Conservation (phyloP, 169 alveolate genomes). For the Plasmodium cynomolgi region DNA sequence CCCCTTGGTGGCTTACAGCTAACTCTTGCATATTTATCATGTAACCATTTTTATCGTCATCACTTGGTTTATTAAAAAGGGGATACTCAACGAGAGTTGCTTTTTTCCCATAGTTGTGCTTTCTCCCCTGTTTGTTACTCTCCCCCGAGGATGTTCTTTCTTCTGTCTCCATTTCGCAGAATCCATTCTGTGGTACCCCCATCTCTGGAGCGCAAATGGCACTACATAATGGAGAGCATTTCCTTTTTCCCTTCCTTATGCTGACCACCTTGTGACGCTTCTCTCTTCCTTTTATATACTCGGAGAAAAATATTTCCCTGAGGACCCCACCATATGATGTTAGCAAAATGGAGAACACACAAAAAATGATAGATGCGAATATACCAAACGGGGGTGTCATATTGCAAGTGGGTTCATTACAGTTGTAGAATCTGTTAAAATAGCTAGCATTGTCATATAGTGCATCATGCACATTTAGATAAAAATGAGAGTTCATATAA, state of each 20-base stretch:
- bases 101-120: neutral
- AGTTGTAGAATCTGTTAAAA: neutral
- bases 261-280: neutral
- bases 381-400: conserved; percentile 14
- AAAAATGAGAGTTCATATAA: conserved; percentile 23
- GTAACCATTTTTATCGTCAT: neutral
- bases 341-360: conserved; percentile 47
- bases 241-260: neutral
- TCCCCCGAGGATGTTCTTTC: neutral
- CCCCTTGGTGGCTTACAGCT: neutral
- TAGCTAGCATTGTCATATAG: neutral
- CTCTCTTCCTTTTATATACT: conserved; percentile 12
- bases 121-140: neutral
- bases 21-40: neutral
- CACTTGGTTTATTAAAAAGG: neutral
- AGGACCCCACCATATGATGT: conserved; percentile 62
- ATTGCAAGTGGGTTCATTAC: conserved; percentile 11
- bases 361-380: conserved; percentile 28
- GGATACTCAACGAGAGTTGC: neutral
- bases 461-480: conserved; percentile 4
- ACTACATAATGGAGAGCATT: neutral
- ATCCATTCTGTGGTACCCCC: neutral
- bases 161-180: neutral
- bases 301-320: conserved; percentile 66
- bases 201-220: neutral